A percentile compares a stretch with the other conserved stretches of the same genome.
phyloP scores from a whole-genome alignment of 768 basidiomycete species.

The Galerina sulciceps region DNA sequence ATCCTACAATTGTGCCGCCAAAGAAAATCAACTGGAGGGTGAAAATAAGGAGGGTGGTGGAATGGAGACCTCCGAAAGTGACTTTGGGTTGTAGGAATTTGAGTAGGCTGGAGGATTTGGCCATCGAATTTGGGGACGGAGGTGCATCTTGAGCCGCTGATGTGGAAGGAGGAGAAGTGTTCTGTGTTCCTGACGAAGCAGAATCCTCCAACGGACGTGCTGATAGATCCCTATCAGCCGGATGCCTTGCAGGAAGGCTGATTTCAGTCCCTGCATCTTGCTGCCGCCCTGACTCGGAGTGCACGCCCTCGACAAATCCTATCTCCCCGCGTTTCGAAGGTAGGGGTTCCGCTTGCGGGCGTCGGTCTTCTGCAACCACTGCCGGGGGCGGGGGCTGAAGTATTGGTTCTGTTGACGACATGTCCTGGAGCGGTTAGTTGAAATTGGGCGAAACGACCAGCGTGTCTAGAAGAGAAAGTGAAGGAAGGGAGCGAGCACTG shows the following conservation, averaged over 20 bases:
- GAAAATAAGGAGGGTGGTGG: constrained; percentile 47
- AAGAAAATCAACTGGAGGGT: constrained; percentile 44
- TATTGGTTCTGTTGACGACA: constrained; percentile 16
- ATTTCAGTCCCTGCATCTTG: constrained; percentile 37
- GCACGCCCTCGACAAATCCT: constrained; percentile 54
- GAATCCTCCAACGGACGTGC: neutral
- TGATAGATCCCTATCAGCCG: constrained; percentile 24
- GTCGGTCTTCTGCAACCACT: constrained; percentile 24
- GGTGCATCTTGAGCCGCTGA: constrained; percentile 9
- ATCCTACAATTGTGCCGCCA: constrained; percentile 54
- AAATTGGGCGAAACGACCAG: constrained; percentile 18
- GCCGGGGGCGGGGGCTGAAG: constrained; percentile 7
- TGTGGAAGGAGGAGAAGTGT: constrained; percentile 13
- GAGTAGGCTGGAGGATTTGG: constrained; percentile 35
- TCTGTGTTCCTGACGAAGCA: neutral
- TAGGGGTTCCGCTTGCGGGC: constrained; percentile 62
- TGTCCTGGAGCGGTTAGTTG: neutral
- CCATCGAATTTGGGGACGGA: constrained; percentile 15
- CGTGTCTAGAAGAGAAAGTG: constrained; percentile 14
- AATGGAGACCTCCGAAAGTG: constrained; percentile 47
- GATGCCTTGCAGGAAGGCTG: constrained; percentile 50
- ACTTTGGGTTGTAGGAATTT: constrained; percentile 44
- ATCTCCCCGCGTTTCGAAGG: constrained; percentile 71
- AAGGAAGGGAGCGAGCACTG: constrained; percentile 17
- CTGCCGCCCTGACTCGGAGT: constrained; percentile 27